Evolutionary conservation across 2,329 filamentous ascomycete species (phyloP).

Genomic region (Colletotrichum godetiae): DNA sequence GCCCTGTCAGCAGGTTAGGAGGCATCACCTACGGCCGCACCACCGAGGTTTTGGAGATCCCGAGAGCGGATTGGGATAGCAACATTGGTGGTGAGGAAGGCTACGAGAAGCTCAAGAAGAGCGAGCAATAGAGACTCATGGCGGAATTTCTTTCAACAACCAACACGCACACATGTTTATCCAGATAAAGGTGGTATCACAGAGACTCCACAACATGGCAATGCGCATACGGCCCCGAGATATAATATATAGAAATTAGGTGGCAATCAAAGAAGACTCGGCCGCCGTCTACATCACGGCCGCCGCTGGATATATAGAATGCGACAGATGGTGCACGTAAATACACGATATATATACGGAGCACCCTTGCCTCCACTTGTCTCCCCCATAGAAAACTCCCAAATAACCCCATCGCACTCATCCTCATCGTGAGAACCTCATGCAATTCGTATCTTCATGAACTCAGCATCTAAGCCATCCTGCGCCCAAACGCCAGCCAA

Average conservation of each 20-base stretch:
- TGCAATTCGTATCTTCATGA: slow-evolving; percentile 6
- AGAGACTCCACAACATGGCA: not conserved
- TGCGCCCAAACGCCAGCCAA: not conserved
- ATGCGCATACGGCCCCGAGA: not conserved
- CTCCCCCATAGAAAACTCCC: slow-evolving; percentile 7
- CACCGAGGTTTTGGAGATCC: slow-evolving; percentile 78
- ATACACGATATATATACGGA: slow-evolving; percentile 3
- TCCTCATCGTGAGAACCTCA: not conserved
- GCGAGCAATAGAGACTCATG: slow-evolving; percentile 44
- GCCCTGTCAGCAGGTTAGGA: slow-evolving; percentile 81
- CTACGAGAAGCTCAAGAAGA: slow-evolving; percentile 66
- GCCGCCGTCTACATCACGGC: not conserved
- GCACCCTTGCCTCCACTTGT: not conserved
- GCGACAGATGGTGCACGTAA: not conserved
- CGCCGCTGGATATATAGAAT: slow-evolving; percentile 23
- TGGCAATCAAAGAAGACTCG: not conserved
- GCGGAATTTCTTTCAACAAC: not conserved
- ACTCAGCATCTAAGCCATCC: not conserved
- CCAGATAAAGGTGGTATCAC: not conserved
- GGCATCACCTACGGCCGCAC: slow-evolving; percentile 86
- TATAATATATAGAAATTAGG: not conserved
- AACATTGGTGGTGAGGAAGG: slow-evolving; percentile 65
- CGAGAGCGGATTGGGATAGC: slow-evolving; percentile 67
- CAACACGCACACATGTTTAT: not conserved
- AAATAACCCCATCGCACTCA: not conserved